Conservation (phyloP, 176 grass and related monocot genomes). For the Pontederia crassipes region DNA sequence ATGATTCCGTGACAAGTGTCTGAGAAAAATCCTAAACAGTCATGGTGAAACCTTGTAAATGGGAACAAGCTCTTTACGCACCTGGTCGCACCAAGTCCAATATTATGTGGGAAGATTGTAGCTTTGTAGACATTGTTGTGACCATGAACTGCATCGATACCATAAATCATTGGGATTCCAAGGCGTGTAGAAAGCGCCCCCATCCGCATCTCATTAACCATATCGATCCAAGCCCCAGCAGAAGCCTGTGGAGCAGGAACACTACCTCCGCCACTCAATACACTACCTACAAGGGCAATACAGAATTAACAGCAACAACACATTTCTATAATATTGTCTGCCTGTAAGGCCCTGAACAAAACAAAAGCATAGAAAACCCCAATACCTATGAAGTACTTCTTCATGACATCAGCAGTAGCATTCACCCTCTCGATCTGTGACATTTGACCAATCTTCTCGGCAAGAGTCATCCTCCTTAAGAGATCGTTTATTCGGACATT, state of each 20-base stretch:
- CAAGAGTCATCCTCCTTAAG: conserved; percentile 56
- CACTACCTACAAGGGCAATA: conserved; percentile 41
- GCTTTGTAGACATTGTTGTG: conserved; percentile 66
- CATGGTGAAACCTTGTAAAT: too few species aligned
- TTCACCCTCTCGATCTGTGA: conserved; percentile 53
- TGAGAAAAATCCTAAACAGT: too few species aligned
- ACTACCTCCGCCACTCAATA: conserved; percentile 73
- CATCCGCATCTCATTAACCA: conserved; percentile 52
- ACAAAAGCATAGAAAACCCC: neutral
- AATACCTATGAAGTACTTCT: conserved; percentile 67
- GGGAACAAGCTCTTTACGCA: conserved; percentile 1
- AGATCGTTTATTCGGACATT: conserved; percentile 49
- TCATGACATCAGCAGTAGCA: conserved; percentile 38
- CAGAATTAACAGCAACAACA: conserved; percentile 2
- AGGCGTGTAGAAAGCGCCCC: conserved; percentile 58
- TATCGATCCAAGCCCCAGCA: conserved; percentile 35
- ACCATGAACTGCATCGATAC: conserved; percentile 71
- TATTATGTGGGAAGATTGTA: conserved; percentile 66
- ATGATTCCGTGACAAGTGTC: too few species aligned
- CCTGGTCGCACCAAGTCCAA: conserved; percentile 77
- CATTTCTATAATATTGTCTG: too few species aligned
- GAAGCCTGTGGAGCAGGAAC: conserved; percentile 57
- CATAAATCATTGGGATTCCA: conserved; percentile 66
- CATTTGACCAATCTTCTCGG: conserved; percentile 82
- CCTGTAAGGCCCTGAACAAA: neutral